Evolutionary conservation across 2,329 filamentous ascomycete species (phyloP).

Genomic region (Lasiodiplodia sp.): DNA sequence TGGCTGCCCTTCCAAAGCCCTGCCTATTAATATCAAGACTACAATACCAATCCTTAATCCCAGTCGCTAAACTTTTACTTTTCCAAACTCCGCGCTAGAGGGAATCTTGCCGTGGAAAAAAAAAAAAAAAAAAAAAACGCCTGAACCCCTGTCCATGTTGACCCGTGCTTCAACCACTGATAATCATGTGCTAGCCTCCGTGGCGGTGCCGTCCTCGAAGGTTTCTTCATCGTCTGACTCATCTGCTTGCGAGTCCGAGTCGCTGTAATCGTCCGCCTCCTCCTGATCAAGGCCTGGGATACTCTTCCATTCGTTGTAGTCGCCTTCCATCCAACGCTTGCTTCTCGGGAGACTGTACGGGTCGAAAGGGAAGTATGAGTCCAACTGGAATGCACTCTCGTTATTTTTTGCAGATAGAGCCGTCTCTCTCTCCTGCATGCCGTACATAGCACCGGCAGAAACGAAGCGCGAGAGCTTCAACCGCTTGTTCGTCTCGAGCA

Average conservation of each 20-base stretch:
- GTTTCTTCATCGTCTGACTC: slow-evolving; percentile 38
- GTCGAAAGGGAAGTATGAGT: slow-evolving; percentile 97
- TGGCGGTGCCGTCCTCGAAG: slow-evolving; percentile 35
- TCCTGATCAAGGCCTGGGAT: slow-evolving; percentile 47
- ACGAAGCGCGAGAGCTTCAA: slow-evolving; percentile 78
- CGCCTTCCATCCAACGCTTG: slow-evolving; percentile 81
- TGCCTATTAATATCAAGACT: slow-evolving; percentile 11
- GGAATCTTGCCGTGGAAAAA: slow-evolving; percentile 15
- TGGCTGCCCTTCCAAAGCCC: neutral
- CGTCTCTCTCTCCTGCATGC: slow-evolving; percentile 61
- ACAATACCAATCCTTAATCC: neutral
- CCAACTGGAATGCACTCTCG: slow-evolving; percentile 83
- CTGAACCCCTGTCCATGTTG: neutral
- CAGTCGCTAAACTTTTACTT: slow-evolving; percentile 9
- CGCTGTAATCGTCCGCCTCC: slow-evolving; percentile 48
- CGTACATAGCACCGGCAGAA: slow-evolving; percentile 55
- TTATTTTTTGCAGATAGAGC: slow-evolving; percentile 63
- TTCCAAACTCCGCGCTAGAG: slow-evolving; percentile 29
- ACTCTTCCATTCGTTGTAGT: slow-evolving; percentile 48
- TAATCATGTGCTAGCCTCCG: slow-evolving; percentile 32
- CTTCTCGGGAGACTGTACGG: slow-evolving; percentile 91
- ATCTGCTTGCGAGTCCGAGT: slow-evolving; percentile 40
- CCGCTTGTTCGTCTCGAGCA: slow-evolving; percentile 92
- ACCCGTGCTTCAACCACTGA: neutral
- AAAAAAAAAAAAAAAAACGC: slow-evolving; percentile 7